phyloP scores from a whole-genome alignment of 2,329 filamentous ascomycete genomes.

The Stagonosporopsis tanaceti region DNA sequence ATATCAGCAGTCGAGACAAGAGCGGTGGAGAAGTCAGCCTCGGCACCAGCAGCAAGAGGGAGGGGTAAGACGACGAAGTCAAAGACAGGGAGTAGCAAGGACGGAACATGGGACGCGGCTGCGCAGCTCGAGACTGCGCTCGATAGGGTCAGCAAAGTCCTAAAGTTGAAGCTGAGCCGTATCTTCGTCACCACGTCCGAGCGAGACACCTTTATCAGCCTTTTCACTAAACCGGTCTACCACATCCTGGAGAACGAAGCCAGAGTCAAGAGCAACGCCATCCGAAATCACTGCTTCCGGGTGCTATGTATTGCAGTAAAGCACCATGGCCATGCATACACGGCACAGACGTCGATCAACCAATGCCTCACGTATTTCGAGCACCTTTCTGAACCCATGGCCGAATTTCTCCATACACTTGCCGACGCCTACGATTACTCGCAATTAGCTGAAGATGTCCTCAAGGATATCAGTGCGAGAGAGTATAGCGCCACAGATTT shows the following conservation, averaged over 20 bases:
- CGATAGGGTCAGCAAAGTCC: slow-evolving; percentile 93
- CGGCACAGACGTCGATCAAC: slow-evolving; percentile 95
- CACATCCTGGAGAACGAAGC: slow-evolving; percentile 93
- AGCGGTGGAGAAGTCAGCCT: slow-evolving; percentile 84
- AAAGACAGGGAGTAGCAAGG: slow-evolving; percentile 67
- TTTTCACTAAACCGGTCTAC: slow-evolving; percentile 93
- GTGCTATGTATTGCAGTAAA: slow-evolving; percentile 96
- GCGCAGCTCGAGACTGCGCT: slow-evolving; percentile 86
- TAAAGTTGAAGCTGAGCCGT: slow-evolving; percentile 89
- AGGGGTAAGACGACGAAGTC: slow-evolving; percentile 77
- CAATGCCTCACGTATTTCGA: slow-evolving; percentile 98
- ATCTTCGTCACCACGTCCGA: slow-evolving; percentile 97
- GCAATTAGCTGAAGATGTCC: slow-evolving; percentile 90
- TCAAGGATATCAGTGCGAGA: slow-evolving; percentile 94
- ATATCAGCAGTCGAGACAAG: slow-evolving; percentile 94
- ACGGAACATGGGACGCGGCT: slow-evolving; percentile 87
- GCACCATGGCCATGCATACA: slow-evolving; percentile 95
- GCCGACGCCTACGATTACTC: slow-evolving; percentile 98
- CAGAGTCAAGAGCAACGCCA: slow-evolving; percentile 84
- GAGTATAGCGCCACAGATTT: slow-evolving; percentile 98
- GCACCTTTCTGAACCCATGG: slow-evolving; percentile 98
- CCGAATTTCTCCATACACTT: slow-evolving; percentile 94
- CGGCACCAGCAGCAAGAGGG: slow-evolving; percentile 74
- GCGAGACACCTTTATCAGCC: slow-evolving; percentile 89
- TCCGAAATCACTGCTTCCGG: slow-evolving; percentile 97